Base-by-base conservation (phyloP, 352 stramenopile genomes). In the Thalassiosira mediterranea region DNA sequence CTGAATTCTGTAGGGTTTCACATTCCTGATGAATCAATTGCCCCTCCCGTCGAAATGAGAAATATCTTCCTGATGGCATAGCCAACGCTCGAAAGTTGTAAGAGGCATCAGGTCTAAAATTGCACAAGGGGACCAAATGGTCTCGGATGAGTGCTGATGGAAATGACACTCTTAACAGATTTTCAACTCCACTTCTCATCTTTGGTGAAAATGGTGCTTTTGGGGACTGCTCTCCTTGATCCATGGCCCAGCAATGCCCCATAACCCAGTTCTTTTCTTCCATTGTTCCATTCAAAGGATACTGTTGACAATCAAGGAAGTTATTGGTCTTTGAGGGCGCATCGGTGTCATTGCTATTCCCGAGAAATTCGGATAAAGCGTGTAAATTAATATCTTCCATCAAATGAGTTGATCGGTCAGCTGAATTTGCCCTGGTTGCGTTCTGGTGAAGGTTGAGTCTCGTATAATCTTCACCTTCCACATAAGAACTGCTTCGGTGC, bases 1-100 rank as follows among this genome's bases (percentile, higher is more conserved):
- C 51, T 23, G 51, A 42, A 28, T 60, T 10, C 0, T 44, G 13
- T 17, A 49, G 52, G 52, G 51, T 88, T 32, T 86, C 77, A 46
- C 79, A 84, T n/a, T 88, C 32, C 26, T 77, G 60, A 19, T 72
- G 72, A 25, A 91, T 32, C 19, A 91, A 67, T 48, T 89, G 68
- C 11, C 79, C 84, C 53, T 91, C 84, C 15, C 81, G 60, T 44
- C 76, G 59, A 67, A 91, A 91, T 0, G 81, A 89, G 60, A 81
- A 88, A 70, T 89, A 91, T 26, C 67, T 53, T 23, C 79, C 47
- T 46, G 87, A 76, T 38, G 84, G 84, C 84, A 91, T 91, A 47
- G 77, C 69, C 13, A 91, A 48, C n/a, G 84, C 75, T 5, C 81
- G 71, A 62, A 91, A 88, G 52, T 89, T 79, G 64, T 83, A 88